Evolutionary conservation across 768 basidiomycete genomes (phyloP).

Genomic region (Lentinula sp.): DNA sequence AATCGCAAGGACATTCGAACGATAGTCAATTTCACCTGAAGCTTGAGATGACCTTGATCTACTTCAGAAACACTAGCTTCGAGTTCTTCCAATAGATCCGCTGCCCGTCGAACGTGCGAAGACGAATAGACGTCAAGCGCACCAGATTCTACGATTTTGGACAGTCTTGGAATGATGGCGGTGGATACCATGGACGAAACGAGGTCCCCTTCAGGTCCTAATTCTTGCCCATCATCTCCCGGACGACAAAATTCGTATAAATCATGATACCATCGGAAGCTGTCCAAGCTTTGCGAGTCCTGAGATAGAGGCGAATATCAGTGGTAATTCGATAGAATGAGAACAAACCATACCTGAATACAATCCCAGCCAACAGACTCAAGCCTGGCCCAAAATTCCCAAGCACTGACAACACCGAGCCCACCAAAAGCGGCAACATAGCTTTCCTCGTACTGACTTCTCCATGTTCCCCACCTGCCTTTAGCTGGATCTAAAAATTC

Average conservation of each 20-base stretch:
- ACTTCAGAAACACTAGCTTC: conserved; percentile 50
- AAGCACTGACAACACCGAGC: conserved; percentile 56
- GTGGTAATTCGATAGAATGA: background rate
- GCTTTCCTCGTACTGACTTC: conserved; percentile 69
- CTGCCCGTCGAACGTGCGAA: conserved; percentile 48
- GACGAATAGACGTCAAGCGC: conserved; percentile 79
- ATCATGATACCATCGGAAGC: conserved; percentile 78
- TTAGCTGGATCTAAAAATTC: conserved; percentile 79
- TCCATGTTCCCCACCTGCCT: conserved; percentile 68
- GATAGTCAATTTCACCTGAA: conserved; percentile 40
- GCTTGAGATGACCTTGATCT: conserved; percentile 54
- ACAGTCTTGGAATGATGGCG: conserved; percentile 68
- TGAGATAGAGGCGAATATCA: conserved; percentile 17
- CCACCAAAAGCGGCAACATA: conserved; percentile 83
- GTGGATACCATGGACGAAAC: conserved; percentile 87
- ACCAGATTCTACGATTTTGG: conserved; percentile 71
- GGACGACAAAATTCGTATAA: conserved; percentile 75
- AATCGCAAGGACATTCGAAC: background rate
- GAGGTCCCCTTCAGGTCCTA: conserved; percentile 82
- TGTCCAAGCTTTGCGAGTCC: conserved; percentile 58
- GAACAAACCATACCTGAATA: conserved; percentile 49
- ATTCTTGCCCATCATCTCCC: conserved; percentile 43
- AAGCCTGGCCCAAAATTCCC: conserved; percentile 72
- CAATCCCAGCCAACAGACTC: conserved; percentile 88
- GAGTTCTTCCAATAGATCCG: conserved; percentile 77